These are phyloP conservation scores for Leccinum boreale DNA, from an alignment of 768 basidiomycete species.

Conservation along the genomic window DNA sequence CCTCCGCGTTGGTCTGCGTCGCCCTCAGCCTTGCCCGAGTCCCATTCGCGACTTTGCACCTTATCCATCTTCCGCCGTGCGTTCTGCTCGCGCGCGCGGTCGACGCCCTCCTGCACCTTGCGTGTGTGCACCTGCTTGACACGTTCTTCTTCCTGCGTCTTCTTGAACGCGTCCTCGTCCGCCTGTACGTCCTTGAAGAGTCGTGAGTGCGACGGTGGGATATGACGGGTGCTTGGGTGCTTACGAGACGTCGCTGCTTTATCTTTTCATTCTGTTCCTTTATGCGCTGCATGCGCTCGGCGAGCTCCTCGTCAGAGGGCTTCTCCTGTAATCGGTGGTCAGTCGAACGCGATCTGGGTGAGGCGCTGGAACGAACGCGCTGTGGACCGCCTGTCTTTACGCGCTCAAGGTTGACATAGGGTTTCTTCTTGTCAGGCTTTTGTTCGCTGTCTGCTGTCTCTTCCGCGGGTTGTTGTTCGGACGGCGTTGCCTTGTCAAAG, in stretches of 20 bases:
- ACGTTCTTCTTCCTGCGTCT: slow-evolving; percentile 64
- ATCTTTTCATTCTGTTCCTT: slow-evolving; percentile 75
- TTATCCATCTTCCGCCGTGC: slow-evolving; percentile 82
- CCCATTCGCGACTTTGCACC: slow-evolving; percentile 78
- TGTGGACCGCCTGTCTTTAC: slow-evolving; percentile 79
- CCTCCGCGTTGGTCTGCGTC: slow-evolving; percentile 20
- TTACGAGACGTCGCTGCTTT: slow-evolving; percentile 61
- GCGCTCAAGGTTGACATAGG: slow-evolving; percentile 80
- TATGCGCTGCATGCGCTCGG: slow-evolving; percentile 66
- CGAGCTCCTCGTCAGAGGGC: slow-evolving; percentile 61
- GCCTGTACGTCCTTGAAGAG: slow-evolving; percentile 66
- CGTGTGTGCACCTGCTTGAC: slow-evolving; percentile 53
- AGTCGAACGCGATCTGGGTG: slow-evolving; percentile 3
- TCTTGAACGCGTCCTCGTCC: slow-evolving; percentile 74
- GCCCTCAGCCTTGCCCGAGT: slow-evolving; percentile 46
- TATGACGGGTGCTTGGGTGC: slow-evolving; percentile 16
- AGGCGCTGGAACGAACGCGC: slow-evolving; percentile 42
- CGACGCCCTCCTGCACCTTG: slow-evolving; percentile 65
- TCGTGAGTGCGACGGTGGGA: background rate
- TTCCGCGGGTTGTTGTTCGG: slow-evolving; percentile 1
- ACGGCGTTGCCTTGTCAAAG: slow-evolving; percentile 42
- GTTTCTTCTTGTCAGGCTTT: slow-evolving; percentile 56
- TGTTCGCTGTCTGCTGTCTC: slow-evolving; percentile 7
- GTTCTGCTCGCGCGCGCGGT: slow-evolving; percentile 73
- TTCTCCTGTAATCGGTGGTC: slow-evolving; percentile 52